These are phyloP conservation scores for Maudiozyma serrabonitensis DNA, from an alignment of 805 yeast species.

Conservation along the genomic window DNA sequence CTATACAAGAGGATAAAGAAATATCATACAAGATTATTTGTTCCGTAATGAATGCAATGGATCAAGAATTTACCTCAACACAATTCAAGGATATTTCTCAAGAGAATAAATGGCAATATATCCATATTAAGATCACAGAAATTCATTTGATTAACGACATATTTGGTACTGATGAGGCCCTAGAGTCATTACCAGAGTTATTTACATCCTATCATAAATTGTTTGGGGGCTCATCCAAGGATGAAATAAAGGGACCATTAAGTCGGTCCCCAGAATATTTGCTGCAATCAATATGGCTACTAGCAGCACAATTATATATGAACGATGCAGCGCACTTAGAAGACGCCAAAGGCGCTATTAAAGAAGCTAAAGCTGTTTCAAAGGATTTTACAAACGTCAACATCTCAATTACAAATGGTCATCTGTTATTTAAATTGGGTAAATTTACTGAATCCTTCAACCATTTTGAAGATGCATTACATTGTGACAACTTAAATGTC, in stretches of 20 bases:
- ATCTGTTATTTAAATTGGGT: conserved; percentile 31
- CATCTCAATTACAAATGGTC: conserved; percentile 20
- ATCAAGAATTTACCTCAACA: conserved; percentile 17
- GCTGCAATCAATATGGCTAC: conserved; percentile 62
- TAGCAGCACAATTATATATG: conserved; percentile 57
- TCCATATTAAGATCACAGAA: conserved; percentile 68
- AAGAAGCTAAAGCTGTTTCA: conserved; percentile 56
- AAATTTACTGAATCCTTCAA: conserved; percentile 40
- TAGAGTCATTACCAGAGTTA: conserved; percentile 58
- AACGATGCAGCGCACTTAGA: conserved; percentile 32
- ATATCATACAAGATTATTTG: conserved; percentile 49
- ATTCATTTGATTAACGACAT: conserved; percentile 56
- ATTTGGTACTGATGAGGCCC: conserved; percentile 47
- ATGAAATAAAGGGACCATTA: conserved; percentile 4
- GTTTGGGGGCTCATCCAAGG: conserved; percentile 22
- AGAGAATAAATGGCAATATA: conserved; percentile 36
- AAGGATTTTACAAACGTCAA: conserved; percentile 31
- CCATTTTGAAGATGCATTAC: conserved; percentile 57
- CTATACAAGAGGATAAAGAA: conserved; percentile 48
- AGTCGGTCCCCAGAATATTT: conserved; percentile 29
- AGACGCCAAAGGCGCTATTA: conserved; percentile 63
- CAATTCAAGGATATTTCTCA: conserved; percentile 5
- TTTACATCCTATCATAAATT: conserved; percentile 48
- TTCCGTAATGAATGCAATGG: conserved; percentile 40
- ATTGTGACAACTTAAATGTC: conserved; percentile 37